These are phyloP conservation scores for Leccinum longicurvipes DNA, from an alignment of 768 basidiomycete genomes.

Conservation along the genomic window DNA sequence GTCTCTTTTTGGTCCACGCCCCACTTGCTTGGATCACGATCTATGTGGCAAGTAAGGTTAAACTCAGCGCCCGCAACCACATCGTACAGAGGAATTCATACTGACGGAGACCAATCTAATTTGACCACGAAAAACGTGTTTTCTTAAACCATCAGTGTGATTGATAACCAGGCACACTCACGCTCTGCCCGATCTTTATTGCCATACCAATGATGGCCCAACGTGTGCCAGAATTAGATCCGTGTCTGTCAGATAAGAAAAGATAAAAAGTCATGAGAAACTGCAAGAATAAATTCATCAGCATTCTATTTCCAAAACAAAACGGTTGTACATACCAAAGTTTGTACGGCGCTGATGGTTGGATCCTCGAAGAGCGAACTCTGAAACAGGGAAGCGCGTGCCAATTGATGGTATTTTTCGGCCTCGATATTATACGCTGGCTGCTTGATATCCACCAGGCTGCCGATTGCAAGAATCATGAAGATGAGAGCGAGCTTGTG, in stretches of 20 bases:
- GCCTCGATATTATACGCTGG: conserved; percentile 64
- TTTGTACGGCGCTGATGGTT: conserved; percentile 64
- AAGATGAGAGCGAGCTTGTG: conserved; percentile 64
- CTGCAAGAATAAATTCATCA: conserved; percentile 32
- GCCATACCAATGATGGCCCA: conserved; percentile 70
- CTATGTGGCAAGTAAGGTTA: conserved; percentile 30
- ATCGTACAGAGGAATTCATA: conserved; percentile 8
- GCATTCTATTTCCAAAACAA: conserved; percentile 28
- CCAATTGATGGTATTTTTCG: conserved; percentile 67
- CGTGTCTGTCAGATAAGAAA: conserved; percentile 66
- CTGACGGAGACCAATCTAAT: conserved; percentile 69
- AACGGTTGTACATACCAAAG: conserved; percentile 45
- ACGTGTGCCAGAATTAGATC: conserved; percentile 58
- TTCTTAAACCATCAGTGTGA: not conserved
- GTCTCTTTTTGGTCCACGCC: conserved; percentile 56
- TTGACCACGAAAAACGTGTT: conserved; percentile 5
- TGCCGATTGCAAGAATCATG: conserved; percentile 65
- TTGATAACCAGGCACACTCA: conserved; percentile 37
- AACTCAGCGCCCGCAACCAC: conserved; percentile 2
- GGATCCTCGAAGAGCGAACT: conserved; percentile 65
- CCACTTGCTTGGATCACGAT: conserved; percentile 70
- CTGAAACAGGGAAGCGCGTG: conserved; percentile 62
- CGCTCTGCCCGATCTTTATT: conserved; percentile 68
- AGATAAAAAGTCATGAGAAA: conserved; percentile 70
- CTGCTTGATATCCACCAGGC: conserved; percentile 53